Evolutionary conservation across 2,329 filamentous ascomycete species (phyloP).

Genomic region (Leptographium flavum): DNA sequence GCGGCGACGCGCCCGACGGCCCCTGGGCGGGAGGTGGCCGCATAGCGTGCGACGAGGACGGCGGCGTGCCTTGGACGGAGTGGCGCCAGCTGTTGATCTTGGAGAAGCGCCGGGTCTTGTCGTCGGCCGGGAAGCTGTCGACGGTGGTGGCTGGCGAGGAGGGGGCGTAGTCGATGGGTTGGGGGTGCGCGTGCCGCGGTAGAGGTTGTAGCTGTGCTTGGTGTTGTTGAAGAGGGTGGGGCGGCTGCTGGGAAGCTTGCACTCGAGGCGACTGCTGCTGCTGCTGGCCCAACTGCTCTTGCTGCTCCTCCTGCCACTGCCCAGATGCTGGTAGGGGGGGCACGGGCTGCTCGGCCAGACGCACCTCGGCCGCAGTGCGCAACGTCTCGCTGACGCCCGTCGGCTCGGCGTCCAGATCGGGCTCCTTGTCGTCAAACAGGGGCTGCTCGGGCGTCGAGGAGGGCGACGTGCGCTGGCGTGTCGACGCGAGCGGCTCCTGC

Average conservation of each 20-base stretch:
- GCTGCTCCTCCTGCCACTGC: neutral
- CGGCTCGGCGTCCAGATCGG: constrained; percentile 17
- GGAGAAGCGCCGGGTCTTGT: constrained; percentile 7
- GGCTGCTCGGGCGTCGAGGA: constrained; percentile 13
- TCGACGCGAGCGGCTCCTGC: constrained; percentile 28
- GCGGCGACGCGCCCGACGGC: neutral
- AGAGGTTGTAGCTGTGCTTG: neutral
- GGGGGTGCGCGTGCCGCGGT: too few species aligned
- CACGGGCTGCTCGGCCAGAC: too few species aligned
- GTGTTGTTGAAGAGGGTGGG: too few species aligned
- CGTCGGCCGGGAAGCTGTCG: neutral
- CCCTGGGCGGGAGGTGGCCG: neutral
- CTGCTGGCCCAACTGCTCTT: neutral
- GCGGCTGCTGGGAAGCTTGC: too few species aligned
- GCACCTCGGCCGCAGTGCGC: too few species aligned
- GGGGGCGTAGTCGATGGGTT: too few species aligned
- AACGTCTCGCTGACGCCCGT: neutral
- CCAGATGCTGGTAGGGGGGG: too few species aligned
- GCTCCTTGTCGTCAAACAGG: constrained; percentile 38
- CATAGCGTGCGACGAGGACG: neutral
- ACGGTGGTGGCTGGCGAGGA: neutral
- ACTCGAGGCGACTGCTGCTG: neutral
- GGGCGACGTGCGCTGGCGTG: constrained; percentile 20
- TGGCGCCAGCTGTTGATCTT: constrained; percentile 8
- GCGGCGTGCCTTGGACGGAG: constrained; percentile 5